phyloP scores from a whole-genome alignment of 495 filamentous ascomycete species.

The Podospora pseudocomata region DNA sequence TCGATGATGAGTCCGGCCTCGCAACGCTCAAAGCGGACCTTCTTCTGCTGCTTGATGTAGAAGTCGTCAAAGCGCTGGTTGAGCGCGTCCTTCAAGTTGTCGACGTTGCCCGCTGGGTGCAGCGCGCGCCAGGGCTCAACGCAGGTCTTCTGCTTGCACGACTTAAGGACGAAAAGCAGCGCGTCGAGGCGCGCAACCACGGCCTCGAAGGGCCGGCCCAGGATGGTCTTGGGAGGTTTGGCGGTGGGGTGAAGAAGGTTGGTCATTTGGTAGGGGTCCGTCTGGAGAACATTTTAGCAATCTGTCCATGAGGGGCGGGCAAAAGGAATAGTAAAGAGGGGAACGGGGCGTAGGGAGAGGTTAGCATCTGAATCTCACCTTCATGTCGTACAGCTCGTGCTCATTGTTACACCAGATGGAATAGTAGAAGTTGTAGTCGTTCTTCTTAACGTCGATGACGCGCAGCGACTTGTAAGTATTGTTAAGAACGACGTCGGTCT shows the following conservation, averaged over 20 bases:
- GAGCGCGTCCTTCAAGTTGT: conserved; percentile 44
- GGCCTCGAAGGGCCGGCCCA: conserved; percentile 44
- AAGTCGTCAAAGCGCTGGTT: conserved; percentile 53
- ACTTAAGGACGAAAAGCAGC: conserved; percentile 61
- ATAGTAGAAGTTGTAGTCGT: conserved; percentile 58
- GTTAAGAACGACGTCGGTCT: conserved; percentile 35
- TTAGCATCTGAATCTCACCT: conserved; percentile 25
- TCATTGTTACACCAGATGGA: conserved; percentile 65
- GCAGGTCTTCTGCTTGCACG: conserved; percentile 56
- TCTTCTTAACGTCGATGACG: conserved; percentile 39
- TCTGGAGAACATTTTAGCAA: conserved; percentile 32
- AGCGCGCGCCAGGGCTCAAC: conserved; percentile 56
- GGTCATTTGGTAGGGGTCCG: conserved; percentile 56
- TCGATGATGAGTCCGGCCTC: conserved; percentile 58
- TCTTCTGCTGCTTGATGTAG: conserved; percentile 47
- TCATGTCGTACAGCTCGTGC: conserved; percentile 62
- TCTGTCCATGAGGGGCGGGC: conserved; percentile 3
- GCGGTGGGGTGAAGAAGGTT: conserved; percentile 50
- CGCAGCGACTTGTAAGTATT: conserved; percentile 65
- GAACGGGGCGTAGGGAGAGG: conserved; percentile 6
- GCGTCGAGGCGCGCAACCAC: conserved; percentile 55
- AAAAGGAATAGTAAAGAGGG: background rate
- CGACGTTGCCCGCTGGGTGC: conserved; percentile 49
- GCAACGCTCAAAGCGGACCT: conserved; percentile 54
- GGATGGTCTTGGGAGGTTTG: conserved; percentile 25